A percentile compares a stretch with the other conserved stretches of the same genome.
Evolutionary conservation across 2,329 filamentous ascomycete genomes (phyloP).

Genomic region (Dactylonectria macrodidyma): DNA sequence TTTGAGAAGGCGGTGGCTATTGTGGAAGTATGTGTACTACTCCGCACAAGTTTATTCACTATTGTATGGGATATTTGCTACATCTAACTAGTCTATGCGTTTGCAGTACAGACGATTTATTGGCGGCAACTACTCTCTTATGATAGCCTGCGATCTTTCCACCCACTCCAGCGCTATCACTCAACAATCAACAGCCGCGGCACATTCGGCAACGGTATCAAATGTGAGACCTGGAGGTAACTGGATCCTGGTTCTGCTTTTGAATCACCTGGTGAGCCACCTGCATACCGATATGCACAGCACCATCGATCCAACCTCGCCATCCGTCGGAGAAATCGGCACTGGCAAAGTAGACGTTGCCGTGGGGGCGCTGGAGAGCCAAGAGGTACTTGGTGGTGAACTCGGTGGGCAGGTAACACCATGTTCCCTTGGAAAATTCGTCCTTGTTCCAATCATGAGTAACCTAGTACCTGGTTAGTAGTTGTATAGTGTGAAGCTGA

Average conservation of each 20-base stretch:
- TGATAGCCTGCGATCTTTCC: no score
- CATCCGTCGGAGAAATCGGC: slow-evolving; percentile 27
- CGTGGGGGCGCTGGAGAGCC: slow-evolving; percentile 15
- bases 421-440: slow-evolving; percentile 18
- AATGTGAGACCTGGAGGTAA: background rate
- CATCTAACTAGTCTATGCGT: background rate
- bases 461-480: background rate
- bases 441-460: slow-evolving; percentile 26
- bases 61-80: background rate
- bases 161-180: no score
- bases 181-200: no score
- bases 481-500: background rate
- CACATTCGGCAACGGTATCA: background rate
- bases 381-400: slow-evolving; percentile 19
- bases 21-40: no score
- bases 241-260: background rate
- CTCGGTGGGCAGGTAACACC: slow-evolving; percentile 10
- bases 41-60: background rate
- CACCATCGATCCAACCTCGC: slow-evolving; percentile 28
- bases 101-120: background rate
- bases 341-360: slow-evolving; percentile 25
- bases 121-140: no score
- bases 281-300: slow-evolving; percentile 18
- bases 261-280: slow-evolving; percentile 22
- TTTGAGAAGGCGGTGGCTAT: no score